phyloP scores from a whole-genome alignment of 495 filamentous ascomycete genomes.

The Podospora pseudoanserina region DNA sequence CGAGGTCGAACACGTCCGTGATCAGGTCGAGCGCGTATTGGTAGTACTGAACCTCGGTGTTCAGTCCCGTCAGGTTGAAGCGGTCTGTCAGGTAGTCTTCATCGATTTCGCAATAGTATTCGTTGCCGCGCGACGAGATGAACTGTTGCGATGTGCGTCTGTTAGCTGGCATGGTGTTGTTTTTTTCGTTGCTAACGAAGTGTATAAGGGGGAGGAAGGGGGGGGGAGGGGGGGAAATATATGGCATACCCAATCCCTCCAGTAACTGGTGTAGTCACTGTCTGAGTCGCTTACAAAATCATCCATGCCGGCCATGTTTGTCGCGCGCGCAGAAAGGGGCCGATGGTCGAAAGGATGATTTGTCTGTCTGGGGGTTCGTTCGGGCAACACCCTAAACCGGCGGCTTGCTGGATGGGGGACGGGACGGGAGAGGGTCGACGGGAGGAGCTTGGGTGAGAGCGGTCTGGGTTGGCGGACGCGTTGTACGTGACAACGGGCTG shows the following conservation, averaged over 20 bases:
- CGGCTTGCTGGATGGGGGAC: not conserved
- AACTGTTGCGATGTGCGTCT: conserved; percentile 57
- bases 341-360: not conserved
- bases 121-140: conserved; percentile 93
- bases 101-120: conserved; percentile 99
- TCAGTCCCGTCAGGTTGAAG: conserved; percentile 96
- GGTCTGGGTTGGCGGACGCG: not conserved
- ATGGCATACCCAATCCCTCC: conserved; percentile 92
- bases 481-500: not conserved
- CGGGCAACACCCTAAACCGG: not conserved
- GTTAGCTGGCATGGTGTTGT: conserved; percentile 14
- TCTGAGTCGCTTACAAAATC: conserved; percentile 97
- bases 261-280: conserved; percentile 98
- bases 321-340: not conserved
- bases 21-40: conserved; percentile 98
- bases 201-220: not conserved
- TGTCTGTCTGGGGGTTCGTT: not conserved
- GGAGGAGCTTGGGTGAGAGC: not conserved
- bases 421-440: not conserved
- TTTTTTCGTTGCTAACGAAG: not conserved
- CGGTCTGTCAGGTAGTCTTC: conserved; percentile 98
- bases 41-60: conserved; percentile 97
- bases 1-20: conserved; percentile 98
- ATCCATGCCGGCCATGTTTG: conserved; percentile 58
- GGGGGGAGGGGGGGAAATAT: not conserved